Evolutionary conservation across 495 filamentous ascomycete genomes (phyloP).

Genomic region (Pyronema domesticum): DNA sequence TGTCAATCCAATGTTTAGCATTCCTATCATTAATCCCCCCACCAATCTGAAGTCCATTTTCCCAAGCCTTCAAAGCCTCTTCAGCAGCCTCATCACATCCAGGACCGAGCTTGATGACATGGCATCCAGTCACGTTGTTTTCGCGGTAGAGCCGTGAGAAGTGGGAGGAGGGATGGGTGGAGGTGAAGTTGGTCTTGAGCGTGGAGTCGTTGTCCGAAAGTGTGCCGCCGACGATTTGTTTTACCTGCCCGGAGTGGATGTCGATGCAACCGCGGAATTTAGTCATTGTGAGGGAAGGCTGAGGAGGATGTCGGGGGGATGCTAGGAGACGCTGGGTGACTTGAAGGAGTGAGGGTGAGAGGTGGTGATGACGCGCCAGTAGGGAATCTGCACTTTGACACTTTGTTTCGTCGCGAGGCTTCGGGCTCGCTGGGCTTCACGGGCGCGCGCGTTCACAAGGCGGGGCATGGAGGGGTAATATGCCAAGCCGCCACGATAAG

Average conservation of each 20-base stretch:
- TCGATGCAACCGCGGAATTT: conserved; percentile 93
- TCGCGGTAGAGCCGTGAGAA: conserved; percentile 65
- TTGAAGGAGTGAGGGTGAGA: too few species aligned
- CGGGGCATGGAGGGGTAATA: too few species aligned
- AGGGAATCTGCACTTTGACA: too few species aligned
- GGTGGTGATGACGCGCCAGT: too few species aligned
- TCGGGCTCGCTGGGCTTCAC: too few species aligned
- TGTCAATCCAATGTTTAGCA: conserved; percentile 67
- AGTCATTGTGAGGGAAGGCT: conserved; percentile 45
- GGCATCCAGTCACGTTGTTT: conserved; percentile 54
- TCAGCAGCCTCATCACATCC: conserved; percentile 65
- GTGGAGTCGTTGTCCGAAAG: conserved; percentile 39
- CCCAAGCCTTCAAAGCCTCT: conserved; percentile 62
- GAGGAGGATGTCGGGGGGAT: neutral
- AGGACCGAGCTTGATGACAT: conserved; percentile 90
- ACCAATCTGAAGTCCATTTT: conserved; percentile 61
- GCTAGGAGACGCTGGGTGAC: neutral
- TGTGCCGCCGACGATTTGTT: conserved; percentile 95
- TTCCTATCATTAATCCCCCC: conserved; percentile 79
- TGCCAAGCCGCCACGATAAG: too few species aligned
- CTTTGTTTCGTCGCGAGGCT: too few species aligned
- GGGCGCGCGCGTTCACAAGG: too few species aligned
- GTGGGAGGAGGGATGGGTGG: conserved; percentile 57
- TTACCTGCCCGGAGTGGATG: conserved; percentile 84
- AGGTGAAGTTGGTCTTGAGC: conserved; percentile 81